Conservation (phyloP, 2,329 filamentous ascomycete genomes). For the Pyrenochaeta sp. region DNA sequence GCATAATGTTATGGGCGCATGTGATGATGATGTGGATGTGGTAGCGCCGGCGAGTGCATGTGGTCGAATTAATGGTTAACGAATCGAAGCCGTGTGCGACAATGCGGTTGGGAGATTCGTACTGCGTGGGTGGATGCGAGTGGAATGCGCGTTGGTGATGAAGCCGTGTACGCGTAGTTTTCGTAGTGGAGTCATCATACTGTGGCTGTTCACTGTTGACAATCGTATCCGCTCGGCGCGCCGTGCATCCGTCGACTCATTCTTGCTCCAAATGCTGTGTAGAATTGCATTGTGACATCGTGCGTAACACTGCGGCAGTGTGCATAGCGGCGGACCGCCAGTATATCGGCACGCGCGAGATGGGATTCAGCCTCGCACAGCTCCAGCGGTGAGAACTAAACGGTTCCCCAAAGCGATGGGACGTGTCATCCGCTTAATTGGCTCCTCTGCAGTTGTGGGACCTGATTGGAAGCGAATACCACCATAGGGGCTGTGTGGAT, state of each 20-base stretch:
- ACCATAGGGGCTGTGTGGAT: slow-evolving; percentile 30
- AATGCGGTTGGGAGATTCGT: slow-evolving; percentile 2
- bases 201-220: slow-evolving; percentile 4
- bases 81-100: background rate
- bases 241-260: slow-evolving; percentile 17
- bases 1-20: slow-evolving; percentile 7
- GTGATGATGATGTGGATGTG: slow-evolving; percentile 11
- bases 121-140: slow-evolving; percentile 3
- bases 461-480: slow-evolving; percentile 18
- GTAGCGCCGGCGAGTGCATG: background rate
- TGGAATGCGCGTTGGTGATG: slow-evolving; percentile 4
- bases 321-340: slow-evolving; percentile 9
- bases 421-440: slow-evolving; percentile 17
- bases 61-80: background rate
- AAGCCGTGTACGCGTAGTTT: slow-evolving; percentile 6
- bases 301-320: slow-evolving; percentile 16
- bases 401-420: slow-evolving; percentile 13
- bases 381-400: slow-evolving; percentile 25
- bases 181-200: background rate
- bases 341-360: slow-evolving; percentile 5
- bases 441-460: slow-evolving; percentile 14
- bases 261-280: slow-evolving; percentile 7
- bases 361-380: slow-evolving; percentile 19
- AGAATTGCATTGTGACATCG: slow-evolving; percentile 17
- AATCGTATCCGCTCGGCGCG: slow-evolving; percentile 1